Base-by-base conservation (phyloP, 2,329 filamentous ascomycete genomes). In the Aureobasidium lini region DNA sequence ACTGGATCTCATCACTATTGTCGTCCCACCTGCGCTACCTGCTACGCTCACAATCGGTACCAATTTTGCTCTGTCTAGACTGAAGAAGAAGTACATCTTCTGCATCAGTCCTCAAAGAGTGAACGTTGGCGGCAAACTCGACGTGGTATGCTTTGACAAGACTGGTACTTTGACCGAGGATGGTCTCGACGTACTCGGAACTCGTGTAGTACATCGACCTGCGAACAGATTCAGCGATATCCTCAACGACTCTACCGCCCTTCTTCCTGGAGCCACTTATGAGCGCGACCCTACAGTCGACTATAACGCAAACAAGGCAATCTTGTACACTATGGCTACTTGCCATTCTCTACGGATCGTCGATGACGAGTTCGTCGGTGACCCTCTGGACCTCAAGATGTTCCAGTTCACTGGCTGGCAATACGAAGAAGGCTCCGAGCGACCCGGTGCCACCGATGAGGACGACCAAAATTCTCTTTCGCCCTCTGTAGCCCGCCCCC, bases 141-240 rank as follows among this genome's bases (percentile, higher is more conserved):
- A 99, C 69, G 84, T 97, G 10, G 89, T 99, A 75, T 96, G 93
- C 73, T 99, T 99, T 64, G 94, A 99, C 75, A 99, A 99, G 76
- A 99, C 94, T 0, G 94, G 94, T n/a, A 99, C 94, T 0, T 77
- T 99, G 57, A 99, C 94, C 0, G 94, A 97, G 73, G 94, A 99
- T 71, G 94, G 94, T 0, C 76, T 99, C 43, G 95, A 99, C 71
- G 90, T 99, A 16, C 80, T 99, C 11, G 94, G 94, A 11, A 85
- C 96, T 18, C 85, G 90, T 36, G 84, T 94, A 6, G 90, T 90
- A 9, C 84, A 87, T 59, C 78, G 81, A 50, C 80, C 81, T 1
- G 73, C 77, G 13, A 80, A 82, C 64, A 78, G 82, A 57, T 95
- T 97, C 67, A 87, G 85, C 56, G 89, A 94, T 16, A 79, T 96